phyloP scores from a whole-genome alignment of 176 grass and related monocot species.

The Melocanna baccifera region DNA sequence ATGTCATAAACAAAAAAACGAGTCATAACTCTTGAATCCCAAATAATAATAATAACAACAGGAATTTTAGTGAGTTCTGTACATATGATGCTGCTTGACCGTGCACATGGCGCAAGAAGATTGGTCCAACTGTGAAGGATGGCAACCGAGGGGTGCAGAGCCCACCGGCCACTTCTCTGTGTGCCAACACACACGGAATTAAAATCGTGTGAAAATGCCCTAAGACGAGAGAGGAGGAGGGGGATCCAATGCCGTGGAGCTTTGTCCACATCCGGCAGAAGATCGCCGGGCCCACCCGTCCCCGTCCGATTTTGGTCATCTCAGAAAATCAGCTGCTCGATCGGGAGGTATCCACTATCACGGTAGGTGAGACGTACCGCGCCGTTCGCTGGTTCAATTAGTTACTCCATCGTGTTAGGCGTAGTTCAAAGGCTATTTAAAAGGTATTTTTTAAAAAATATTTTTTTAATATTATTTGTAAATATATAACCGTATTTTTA shows the following conservation, averaged over 20 bases:
- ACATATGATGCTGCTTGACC: too few relatives aligned
- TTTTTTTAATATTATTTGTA: too few relatives aligned
- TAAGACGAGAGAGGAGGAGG: too few relatives aligned
- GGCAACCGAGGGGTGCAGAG: neutral
- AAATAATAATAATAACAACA: too few relatives aligned
- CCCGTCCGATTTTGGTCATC: neutral
- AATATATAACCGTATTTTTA: too few relatives aligned
- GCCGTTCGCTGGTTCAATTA: neutral
- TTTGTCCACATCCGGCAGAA: neutral
- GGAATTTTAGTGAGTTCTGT: too few relatives aligned
- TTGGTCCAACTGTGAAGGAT: neutral
- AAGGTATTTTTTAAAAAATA: too few relatives aligned
- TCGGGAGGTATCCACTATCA: neutral
- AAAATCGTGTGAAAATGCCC: neutral
- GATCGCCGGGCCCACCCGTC: neutral
- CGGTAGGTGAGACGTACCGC: constrained; percentile 41
- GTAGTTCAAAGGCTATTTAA: too few relatives aligned
- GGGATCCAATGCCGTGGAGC: neutral
- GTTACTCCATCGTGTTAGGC: too few relatives aligned
- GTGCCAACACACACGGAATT: neutral
- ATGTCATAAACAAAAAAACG: too few relatives aligned
- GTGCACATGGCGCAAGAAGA: too few relatives aligned
- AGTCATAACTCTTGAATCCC: too few relatives aligned
- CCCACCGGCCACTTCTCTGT: neutral
- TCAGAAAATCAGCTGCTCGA: neutral